phyloP scores from a whole-genome alignment of 2,329 filamentous ascomycete species.

The Fonsecaea pugnacius region DNA sequence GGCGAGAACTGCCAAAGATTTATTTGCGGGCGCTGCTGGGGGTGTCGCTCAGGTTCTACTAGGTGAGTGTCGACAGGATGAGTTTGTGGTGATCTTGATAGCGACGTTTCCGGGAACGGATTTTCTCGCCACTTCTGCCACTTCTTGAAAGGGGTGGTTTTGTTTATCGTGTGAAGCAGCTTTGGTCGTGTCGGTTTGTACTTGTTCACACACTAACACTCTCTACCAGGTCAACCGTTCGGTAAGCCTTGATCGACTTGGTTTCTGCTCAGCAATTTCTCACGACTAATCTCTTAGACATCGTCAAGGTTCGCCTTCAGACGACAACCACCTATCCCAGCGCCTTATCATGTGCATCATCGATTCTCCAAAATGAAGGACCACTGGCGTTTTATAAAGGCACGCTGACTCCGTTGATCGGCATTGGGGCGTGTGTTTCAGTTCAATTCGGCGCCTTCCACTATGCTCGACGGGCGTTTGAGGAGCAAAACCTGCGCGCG shows the following conservation, averaged over 20 bases:
- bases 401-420: constrained; percentile 89
- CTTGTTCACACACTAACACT: constrained; percentile 13
- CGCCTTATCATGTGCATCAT: constrained; percentile 77
- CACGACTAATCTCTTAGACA: constrained; percentile 63
- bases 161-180: constrained; percentile 21
- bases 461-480: constrained; percentile 82
- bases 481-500: constrained; percentile 65
- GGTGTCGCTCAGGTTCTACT: constrained; percentile 93
- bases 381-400: constrained; percentile 96
- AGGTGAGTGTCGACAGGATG: constrained; percentile 61
- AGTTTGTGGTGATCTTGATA: neutral
- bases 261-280: neutral
- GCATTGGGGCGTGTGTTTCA: constrained; percentile 95
- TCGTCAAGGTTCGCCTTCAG: constrained; percentile 96
- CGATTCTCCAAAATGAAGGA: constrained; percentile 87
- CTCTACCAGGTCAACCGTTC: constrained; percentile 64
- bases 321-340: constrained; percentile 80
- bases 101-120: neutral
- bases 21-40: constrained; percentile 86
- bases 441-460: constrained; percentile 98
- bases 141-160: neutral
- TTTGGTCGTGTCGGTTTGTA: neutral
- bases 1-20: constrained; percentile 77
- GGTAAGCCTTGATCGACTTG: constrained; percentile 51
- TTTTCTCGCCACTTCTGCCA: neutral